Conservation (phyloP, 768 basidiomycete species). For the Leccinum arenicola region DNA sequence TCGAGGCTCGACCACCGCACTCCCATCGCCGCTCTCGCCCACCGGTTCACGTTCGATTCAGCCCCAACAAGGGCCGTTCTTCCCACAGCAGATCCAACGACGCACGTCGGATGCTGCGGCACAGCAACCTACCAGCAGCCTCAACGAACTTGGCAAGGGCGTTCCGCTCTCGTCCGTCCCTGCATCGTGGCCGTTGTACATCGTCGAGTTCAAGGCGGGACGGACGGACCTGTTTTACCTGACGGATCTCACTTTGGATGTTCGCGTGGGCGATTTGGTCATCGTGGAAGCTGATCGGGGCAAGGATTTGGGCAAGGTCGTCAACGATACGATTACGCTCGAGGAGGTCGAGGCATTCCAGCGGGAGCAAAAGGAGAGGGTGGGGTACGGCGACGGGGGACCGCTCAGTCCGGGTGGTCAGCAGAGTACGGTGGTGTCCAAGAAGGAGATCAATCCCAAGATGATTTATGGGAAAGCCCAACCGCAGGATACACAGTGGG, state of each 20-base stretch:
- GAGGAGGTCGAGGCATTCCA: constrained; percentile 91
- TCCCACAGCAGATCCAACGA: constrained; percentile 35
- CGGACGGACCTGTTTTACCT: constrained; percentile 94
- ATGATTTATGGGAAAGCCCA: constrained; percentile 90
- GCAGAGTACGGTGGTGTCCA: constrained; percentile 38
- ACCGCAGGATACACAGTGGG: constrained; percentile 74
- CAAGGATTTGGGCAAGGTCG: constrained; percentile 86
- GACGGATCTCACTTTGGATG: constrained; percentile 60
- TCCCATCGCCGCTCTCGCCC: constrained; percentile 59
- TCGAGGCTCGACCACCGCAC: constrained; percentile 34
- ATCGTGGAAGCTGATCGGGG: constrained; percentile 97
- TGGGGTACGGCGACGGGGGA: constrained; percentile 38
- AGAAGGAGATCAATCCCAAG: constrained; percentile 97
- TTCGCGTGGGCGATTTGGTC: constrained; percentile 86
- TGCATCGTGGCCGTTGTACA: constrained; percentile 84
- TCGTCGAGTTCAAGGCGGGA: constrained; percentile 97
- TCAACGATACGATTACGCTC: constrained; percentile 87
- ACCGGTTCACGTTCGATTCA: constrained; percentile 29
- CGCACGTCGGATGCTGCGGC: constrained; percentile 40
- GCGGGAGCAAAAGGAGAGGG: constrained; percentile 67
- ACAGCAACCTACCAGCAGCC: constrained; percentile 14
- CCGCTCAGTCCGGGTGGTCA: constrained; percentile 47
- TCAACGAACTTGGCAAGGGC: constrained; percentile 78
- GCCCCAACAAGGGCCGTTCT: constrained; percentile 29
- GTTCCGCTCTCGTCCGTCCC: constrained; percentile 84